A percentile compares a stretch with the other conserved stretches of the same genome.
Evolutionary conservation across 345 rosid species (phyloP).

Genomic region (Populus pruinosa): DNA sequence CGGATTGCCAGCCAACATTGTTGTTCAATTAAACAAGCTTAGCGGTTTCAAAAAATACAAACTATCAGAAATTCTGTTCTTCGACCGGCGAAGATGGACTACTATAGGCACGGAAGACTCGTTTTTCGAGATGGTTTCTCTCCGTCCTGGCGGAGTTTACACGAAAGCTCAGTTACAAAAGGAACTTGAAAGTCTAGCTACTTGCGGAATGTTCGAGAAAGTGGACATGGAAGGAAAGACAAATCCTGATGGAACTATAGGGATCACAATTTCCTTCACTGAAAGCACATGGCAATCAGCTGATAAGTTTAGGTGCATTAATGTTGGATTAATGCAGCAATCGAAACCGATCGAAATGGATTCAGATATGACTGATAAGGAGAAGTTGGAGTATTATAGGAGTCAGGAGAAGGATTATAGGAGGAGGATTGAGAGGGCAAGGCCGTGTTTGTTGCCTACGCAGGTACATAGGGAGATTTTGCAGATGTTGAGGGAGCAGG

Average conservation of each 20-base stretch:
- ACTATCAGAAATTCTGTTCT: conserved; percentile 74
- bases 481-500: conserved; percentile 70
- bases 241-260: conserved; percentile 74
- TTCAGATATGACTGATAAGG: conserved; percentile 92
- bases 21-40: conserved; percentile 73
- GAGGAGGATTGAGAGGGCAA: conserved; percentile 71
- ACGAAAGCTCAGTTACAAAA: conserved; percentile 74
- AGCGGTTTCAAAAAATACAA: conserved; percentile 87
- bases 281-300: conserved; percentile 97
- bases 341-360: conserved; percentile 90
- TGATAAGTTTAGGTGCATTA: conserved; percentile 77
- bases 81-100: conserved; percentile 53
- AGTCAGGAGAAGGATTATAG: conserved; percentile 86
- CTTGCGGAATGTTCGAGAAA: conserved; percentile 98
- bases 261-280: conserved; percentile 57
- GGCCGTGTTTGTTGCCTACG: conserved; percentile 72
- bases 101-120: conserved; percentile 84
- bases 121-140: conserved; percentile 92
- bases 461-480: conserved; percentile 58
- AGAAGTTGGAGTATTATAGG: conserved; percentile 77
- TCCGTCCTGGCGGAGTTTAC: conserved; percentile 79
- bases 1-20: conserved; percentile 82
- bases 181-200: conserved; percentile 84
- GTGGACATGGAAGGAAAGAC: conserved; percentile 88
- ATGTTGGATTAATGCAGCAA: conserved; percentile 81